phyloP scores from a whole-genome alignment of 225 moss, liverwort and hornwort genomes.

The Straminergon stramineum region DNA sequence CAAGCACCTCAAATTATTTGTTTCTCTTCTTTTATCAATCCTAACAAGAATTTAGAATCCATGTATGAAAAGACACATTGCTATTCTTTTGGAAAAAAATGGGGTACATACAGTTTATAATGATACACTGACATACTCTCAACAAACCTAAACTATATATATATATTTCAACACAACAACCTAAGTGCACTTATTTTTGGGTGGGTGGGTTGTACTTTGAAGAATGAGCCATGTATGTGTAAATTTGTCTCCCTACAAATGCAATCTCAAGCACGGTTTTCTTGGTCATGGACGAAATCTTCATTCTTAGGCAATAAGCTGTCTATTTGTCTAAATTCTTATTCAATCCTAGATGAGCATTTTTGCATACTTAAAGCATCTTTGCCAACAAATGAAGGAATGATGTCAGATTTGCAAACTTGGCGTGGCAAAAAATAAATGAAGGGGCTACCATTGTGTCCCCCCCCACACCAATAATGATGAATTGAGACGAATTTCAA shows the following conservation, averaged over 20 bases:
- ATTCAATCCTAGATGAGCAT: no score
- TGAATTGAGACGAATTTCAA: no score
- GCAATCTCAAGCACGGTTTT: not conserved
- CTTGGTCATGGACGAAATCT: not conserved
- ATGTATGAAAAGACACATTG: not conserved
- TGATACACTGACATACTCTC: not conserved
- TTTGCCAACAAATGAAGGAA: no score
- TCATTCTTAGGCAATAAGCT: no score
- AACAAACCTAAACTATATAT: not conserved
- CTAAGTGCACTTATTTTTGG: not conserved
- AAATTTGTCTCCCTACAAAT: not conserved
- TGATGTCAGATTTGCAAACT: no score
- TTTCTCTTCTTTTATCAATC: constrained; percentile 10
- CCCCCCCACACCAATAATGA: no score
- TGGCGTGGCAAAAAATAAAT: no score
- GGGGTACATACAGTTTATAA: no score
- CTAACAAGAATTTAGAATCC: constrained; percentile 41
- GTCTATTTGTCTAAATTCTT: not conserved
- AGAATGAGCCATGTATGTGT: not conserved
- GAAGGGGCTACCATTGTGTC: no score
- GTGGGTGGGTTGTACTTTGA: no score
- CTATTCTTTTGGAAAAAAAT: no score
- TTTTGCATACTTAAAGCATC: not conserved
- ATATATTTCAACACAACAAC: not conserved
- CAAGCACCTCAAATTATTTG: not conserved